These are phyloP conservation scores for Plasmodium coatneyi DNA, from an alignment of 169 alveolate species.

Conservation along the genomic window DNA sequence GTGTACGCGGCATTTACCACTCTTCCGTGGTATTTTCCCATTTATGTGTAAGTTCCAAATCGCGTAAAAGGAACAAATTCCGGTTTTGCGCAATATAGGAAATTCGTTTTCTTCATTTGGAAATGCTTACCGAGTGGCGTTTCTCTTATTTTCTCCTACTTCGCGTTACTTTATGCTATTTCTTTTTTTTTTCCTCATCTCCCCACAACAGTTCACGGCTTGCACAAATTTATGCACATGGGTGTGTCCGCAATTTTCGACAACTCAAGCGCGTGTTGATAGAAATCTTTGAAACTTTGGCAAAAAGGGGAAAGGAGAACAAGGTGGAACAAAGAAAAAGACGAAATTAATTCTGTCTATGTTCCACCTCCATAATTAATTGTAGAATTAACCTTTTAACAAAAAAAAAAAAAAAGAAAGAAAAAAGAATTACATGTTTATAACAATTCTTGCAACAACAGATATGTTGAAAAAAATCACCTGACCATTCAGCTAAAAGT, in stretches of 20 bases:
- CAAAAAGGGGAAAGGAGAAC: not conserved
- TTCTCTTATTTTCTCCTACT: not conserved
- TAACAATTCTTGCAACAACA: not conserved
- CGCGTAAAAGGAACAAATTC: not conserved
- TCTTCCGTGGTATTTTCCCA: slow-evolving; percentile 10
- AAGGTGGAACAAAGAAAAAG: not conserved
- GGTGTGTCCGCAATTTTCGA: slow-evolving; percentile 29
- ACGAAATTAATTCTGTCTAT: not conserved
- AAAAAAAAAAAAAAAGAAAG: not conserved
- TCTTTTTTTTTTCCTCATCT: not conserved
- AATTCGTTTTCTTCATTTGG: slow-evolving; percentile 28
- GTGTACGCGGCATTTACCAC: not conserved
- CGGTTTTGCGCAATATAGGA: slow-evolving; percentile 16
- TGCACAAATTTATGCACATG: slow-evolving; percentile 54
- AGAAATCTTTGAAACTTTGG: not conserved
- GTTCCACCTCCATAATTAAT: slow-evolving; percentile 4
- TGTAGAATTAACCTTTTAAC: slow-evolving; percentile 36
- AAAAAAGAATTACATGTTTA: not conserved
- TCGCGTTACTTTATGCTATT: not conserved
- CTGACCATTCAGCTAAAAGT: slow-evolving; percentile 1
- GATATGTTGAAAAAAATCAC: not conserved
- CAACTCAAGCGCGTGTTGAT: not conserved
- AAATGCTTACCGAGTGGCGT: not conserved
- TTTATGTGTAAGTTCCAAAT: not conserved
- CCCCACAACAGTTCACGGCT: not conserved